A percentile compares a stretch with the other conserved stretches of the same genome.
Evolutionary conservation across 1,284 basidiomycete species (phyloP).

Genomic region (Microbotryum saponariae): DNA sequence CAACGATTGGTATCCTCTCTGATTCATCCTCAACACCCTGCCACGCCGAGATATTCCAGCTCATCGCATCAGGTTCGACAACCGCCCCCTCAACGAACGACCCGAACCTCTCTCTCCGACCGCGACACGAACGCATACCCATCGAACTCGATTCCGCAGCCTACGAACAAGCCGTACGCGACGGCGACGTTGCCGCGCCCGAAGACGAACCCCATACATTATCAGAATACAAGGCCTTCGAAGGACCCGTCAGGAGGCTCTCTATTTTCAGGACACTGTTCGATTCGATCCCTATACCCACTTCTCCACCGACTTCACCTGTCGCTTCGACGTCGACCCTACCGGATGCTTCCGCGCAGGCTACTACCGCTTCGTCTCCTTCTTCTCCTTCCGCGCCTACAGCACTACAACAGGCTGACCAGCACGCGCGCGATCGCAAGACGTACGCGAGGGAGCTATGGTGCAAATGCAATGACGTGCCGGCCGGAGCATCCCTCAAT

Average conservation of each 20-base stretch:
- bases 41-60: constrained; percentile 6
- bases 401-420: neutral
- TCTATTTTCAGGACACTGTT: constrained; percentile 42
- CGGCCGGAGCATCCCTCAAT: constrained; percentile 1
- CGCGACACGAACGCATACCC: neutral
- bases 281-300: constrained; percentile 38
- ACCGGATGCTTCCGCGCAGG: too few relatives aligned
- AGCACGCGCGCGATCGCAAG: constrained; percentile 16
- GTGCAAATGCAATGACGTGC: constrained; percentile 16
- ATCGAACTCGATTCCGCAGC: neutral
- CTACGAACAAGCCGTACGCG: too few relatives aligned
- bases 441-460: constrained; percentile 30
- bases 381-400: neutral
- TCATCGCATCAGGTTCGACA: neutral
- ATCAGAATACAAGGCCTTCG: constrained; percentile 40
- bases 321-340: too few relatives aligned
- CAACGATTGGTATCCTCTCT: too few relatives aligned
- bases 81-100: neutral
- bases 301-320: neutral
- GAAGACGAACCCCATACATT: constrained; percentile 32
- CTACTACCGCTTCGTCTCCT: neutral
- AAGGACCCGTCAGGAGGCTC: constrained; percentile 39
- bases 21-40: neutral
- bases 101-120: constrained; percentile 20
- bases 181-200: neutral